Percentiles rank a stretch among this genome's conserved stretches.
Conservation (phyloP, 345 rosid species). For the Moricandia arvensis region DNA sequence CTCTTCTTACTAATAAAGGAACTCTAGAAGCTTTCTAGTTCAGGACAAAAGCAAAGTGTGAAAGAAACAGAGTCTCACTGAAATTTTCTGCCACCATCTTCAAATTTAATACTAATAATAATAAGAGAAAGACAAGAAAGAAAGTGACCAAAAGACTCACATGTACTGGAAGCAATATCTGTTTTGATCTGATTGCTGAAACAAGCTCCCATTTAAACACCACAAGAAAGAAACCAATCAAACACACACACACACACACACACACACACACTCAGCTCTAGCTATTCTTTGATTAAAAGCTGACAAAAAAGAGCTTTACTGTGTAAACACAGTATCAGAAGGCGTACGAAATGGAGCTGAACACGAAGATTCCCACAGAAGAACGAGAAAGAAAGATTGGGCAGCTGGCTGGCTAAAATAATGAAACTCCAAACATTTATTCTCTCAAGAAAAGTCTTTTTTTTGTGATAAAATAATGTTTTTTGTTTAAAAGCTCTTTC, state of each 20-base stretch:
- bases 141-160: conserved; percentile 37
- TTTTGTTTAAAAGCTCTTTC: background rate
- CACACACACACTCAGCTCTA: conserved; percentile 12
- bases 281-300: conserved; percentile 3
- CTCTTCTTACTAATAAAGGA: conserved; percentile 18
- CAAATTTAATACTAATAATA: background rate
- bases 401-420: background rate
- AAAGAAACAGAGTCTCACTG: conserved; percentile 12
- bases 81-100: background rate
- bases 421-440: conserved; percentile 15
- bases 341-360: conserved; percentile 9
- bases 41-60: conserved; percentile 10
- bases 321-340: conserved; percentile 29
- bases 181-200: conserved; percentile 84
- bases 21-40: conserved; percentile 5
- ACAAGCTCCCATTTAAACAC: conserved; percentile 70
- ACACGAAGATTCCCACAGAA: background rate
- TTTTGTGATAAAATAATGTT: background rate
- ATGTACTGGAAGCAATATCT: conserved; percentile 62
- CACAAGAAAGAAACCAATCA: conserved; percentile 1
- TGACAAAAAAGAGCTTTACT: conserved; percentile 1
- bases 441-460: conserved; percentile 4
- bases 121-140: background rate
- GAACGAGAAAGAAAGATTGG: background rate
- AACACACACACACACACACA: too few relatives aligned